These are phyloP conservation scores for Daldinia concentrica DNA, from an alignment of 495 filamentous ascomycete species.

Conservation along the genomic window DNA sequence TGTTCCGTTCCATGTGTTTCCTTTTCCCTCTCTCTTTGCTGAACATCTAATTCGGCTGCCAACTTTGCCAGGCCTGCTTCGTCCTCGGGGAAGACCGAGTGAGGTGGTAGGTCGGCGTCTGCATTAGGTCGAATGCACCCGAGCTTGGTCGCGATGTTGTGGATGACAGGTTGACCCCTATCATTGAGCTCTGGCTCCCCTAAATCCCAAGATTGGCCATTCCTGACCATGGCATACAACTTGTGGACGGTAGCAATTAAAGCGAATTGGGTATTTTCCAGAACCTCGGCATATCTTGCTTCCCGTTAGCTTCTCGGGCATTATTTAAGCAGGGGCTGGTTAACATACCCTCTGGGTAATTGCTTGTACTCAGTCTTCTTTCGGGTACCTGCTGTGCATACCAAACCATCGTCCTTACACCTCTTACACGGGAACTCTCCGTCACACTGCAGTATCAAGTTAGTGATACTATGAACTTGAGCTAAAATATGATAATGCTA, in stretches of 20 bases:
- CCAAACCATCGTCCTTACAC: constrained; percentile 69
- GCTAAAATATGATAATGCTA: constrained; percentile 25
- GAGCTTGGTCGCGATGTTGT: constrained; percentile 65
- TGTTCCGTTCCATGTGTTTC: constrained; percentile 46
- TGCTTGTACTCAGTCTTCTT: constrained; percentile 70
- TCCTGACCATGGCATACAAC: constrained; percentile 66
- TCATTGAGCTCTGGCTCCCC: constrained; percentile 67
- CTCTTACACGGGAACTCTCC: constrained; percentile 72
- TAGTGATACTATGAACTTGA: constrained; percentile 7
- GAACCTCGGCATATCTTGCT: constrained; percentile 63
- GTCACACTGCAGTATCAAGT: constrained; percentile 62
- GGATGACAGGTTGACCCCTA: constrained; percentile 63
- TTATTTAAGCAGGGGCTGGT: not conserved
- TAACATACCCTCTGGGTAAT: constrained; percentile 59
- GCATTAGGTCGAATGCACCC: constrained; percentile 65
- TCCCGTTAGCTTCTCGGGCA: constrained; percentile 36
- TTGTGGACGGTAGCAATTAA: constrained; percentile 66
- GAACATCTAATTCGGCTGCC: constrained; percentile 56
- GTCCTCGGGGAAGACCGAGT: constrained; percentile 63
- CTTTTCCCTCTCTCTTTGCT: constrained; percentile 48
- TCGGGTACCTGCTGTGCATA: constrained; percentile 65
- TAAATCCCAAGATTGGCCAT: constrained; percentile 61
- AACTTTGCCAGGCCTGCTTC: constrained; percentile 61
- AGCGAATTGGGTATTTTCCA: constrained; percentile 67
- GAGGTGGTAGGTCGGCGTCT: constrained; percentile 63